These are phyloP conservation scores for Beauveria varroae DNA, from an alignment of 2,329 filamentous ascomycete species.

Conservation along the genomic window DNA sequence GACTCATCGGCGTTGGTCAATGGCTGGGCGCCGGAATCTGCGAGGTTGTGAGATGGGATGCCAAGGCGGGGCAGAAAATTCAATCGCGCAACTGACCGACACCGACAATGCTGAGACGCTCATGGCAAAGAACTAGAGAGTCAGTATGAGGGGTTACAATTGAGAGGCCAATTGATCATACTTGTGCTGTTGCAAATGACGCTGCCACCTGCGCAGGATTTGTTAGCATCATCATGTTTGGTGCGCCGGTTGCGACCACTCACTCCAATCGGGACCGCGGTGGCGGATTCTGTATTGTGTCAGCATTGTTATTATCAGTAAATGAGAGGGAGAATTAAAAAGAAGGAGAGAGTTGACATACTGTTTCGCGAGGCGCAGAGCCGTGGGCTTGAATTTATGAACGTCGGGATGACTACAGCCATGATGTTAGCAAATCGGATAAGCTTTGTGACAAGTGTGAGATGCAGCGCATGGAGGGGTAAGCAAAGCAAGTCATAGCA, in stretches of 20 bases:
- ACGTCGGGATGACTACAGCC: slow-evolving; percentile 73
- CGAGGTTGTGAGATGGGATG: slow-evolving; percentile 15
- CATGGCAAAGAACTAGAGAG: slow-evolving; percentile 78
- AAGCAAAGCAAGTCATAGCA: slow-evolving; percentile 14
- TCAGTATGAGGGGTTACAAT: slow-evolving; percentile 18
- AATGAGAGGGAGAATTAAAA: background rate
- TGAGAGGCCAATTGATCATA: slow-evolving; percentile 37
- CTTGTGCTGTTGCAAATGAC: slow-evolving; percentile 86
- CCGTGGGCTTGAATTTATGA: slow-evolving; percentile 91
- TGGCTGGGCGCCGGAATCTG: slow-evolving; percentile 92
- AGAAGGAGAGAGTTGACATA: slow-evolving; percentile 41
- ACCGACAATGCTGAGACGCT: slow-evolving; percentile 94
- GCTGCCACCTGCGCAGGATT: slow-evolving; percentile 62
- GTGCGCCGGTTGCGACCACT: slow-evolving; percentile 33
- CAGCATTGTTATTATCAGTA: background rate
- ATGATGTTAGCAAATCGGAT: slow-evolving; percentile 17
- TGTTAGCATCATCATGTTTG: slow-evolving; percentile 21
- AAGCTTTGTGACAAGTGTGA: slow-evolving; percentile 4
- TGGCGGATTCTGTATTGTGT: slow-evolving; percentile 66
- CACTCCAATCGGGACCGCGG: slow-evolving; percentile 97
- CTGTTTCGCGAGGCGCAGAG: slow-evolving; percentile 90
- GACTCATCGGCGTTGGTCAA: slow-evolving; percentile 84
- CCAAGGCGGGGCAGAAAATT: slow-evolving; percentile 5
- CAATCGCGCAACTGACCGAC: slow-evolving; percentile 57
- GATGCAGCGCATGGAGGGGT: slow-evolving; percentile 7